Percentiles rank a stretch among this genome's conserved stretches.
phyloP scores from a whole-genome alignment of 176 grass and related monocot genomes.

The Leersia perrieri region DNA sequence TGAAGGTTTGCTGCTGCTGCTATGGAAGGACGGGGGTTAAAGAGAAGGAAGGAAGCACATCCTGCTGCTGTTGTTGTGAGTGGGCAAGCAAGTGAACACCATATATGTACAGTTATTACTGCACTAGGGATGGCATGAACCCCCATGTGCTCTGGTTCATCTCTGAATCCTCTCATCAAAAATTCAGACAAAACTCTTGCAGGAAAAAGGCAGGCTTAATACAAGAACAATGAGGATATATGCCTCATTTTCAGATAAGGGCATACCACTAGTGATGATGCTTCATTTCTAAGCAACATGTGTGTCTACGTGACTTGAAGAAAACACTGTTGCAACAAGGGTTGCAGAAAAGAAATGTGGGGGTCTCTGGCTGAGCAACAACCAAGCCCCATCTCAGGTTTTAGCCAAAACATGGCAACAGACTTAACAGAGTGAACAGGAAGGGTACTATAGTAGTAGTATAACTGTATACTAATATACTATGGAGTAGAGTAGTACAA shows the following conservation, averaged over 20 bases:
- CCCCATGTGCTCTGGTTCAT: background rate
- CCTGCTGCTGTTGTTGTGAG: background rate
- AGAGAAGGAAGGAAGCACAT: background rate
- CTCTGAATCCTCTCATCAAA: background rate
- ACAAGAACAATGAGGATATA: background rate
- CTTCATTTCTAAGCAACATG: background rate
- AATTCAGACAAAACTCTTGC: background rate
- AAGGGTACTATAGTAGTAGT: background rate
- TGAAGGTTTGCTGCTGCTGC: background rate
- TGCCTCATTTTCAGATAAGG: background rate
- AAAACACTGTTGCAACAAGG: background rate
- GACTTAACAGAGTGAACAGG: background rate
- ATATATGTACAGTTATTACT: slow-evolving; percentile 2
- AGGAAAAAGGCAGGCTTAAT: background rate
- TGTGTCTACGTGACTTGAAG: background rate
- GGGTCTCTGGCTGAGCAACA: background rate
- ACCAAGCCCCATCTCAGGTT: background rate
- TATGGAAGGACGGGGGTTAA: background rate
- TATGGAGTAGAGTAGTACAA: background rate
- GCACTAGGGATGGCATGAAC: background rate
- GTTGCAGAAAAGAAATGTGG: background rate
- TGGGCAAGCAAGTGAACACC: background rate
- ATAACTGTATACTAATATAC: no score
- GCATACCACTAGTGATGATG: background rate
- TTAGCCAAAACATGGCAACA: background rate